These are phyloP conservation scores for Boeremia exigua DNA, from an alignment of 2,329 filamentous ascomycete genomes.

Conservation along the genomic window DNA sequence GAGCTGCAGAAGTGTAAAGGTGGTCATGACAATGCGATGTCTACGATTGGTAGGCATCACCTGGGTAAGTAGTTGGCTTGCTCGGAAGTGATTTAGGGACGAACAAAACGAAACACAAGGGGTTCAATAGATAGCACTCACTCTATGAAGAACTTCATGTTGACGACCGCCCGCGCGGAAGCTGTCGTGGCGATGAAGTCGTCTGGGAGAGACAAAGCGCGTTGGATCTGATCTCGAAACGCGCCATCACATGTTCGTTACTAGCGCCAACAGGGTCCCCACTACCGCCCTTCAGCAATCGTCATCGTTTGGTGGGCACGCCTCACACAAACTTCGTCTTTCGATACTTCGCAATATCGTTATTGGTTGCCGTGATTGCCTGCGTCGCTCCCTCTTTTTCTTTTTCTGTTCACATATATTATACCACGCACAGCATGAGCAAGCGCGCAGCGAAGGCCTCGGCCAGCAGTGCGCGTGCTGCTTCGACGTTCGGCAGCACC, in stretches of 20 bases:
- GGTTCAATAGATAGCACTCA: constrained; percentile 44
- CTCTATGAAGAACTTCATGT: constrained; percentile 81
- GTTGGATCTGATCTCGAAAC: constrained; percentile 13
- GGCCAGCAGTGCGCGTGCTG: constrained; percentile 68
- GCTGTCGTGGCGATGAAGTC: constrained; percentile 27
- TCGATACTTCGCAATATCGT: not conserved
- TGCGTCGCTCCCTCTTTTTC: constrained; percentile 11
- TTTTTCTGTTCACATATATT: constrained; percentile 4
- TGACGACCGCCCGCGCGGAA: constrained; percentile 25
- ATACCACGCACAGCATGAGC: constrained; percentile 54
- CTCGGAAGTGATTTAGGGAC: not conserved
- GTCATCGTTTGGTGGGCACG: constrained; percentile 13
- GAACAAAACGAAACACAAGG: not conserved
- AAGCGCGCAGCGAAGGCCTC: constrained; percentile 67
- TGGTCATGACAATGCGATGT: not conserved
- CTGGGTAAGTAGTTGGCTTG: not conserved
- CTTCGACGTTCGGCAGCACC: constrained; percentile 50
- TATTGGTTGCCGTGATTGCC: not conserved
- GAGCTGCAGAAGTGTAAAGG: not conserved
- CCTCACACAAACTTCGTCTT: constrained; percentile 8
- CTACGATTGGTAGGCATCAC: not conserved
- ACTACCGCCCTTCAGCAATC: constrained; percentile 8
- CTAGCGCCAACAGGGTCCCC: constrained; percentile 12
- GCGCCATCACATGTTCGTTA: constrained; percentile 16
- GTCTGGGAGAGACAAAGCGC: constrained; percentile 16